These are phyloP conservation scores for Lolium rigidum DNA, from an alignment of 176 grass and related monocot species.

Conservation along the genomic window DNA sequence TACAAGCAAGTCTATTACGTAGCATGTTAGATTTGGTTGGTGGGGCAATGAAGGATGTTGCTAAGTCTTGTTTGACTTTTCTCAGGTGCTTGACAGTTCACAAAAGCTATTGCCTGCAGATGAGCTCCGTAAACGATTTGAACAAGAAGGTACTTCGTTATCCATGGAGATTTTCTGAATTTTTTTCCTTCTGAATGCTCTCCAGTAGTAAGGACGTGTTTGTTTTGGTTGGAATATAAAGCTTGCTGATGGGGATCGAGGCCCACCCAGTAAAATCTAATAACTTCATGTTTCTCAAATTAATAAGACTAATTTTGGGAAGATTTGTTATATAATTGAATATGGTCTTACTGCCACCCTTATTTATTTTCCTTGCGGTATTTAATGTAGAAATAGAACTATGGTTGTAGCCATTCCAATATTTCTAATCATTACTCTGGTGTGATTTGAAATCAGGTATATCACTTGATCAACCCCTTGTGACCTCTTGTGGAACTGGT, in stretches of 20 bases:
- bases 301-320: neutral
- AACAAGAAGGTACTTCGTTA: slow-evolving; percentile 73
- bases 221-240: neutral
- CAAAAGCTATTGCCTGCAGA: slow-evolving; percentile 74
- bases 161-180: slow-evolving; percentile 12
- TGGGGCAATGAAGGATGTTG: neutral
- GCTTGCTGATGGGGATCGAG: neutral
- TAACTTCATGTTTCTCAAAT: neutral
- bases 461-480: slow-evolving; percentile 73
- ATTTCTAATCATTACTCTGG: slow-evolving; percentile 15
- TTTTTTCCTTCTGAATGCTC: neutral
- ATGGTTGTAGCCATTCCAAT: neutral
- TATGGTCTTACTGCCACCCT: neutral
- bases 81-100: slow-evolving; percentile 87
- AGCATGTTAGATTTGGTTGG: slow-evolving; percentile 5
- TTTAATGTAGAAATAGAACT: slow-evolving; percentile 15
- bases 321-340: neutral
- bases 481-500: slow-evolving; percentile 86
- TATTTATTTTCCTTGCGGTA: neutral
- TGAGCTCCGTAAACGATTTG: slow-evolving; percentile 82
- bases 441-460: slow-evolving; percentile 59
- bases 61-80: slow-evolving; percentile 43
- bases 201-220: neutral
- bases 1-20: neutral
- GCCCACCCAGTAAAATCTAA: neutral